Conservation (phyloP, 2,329 filamentous ascomycete genomes). For the Phaeomoniella chlamydospora region DNA sequence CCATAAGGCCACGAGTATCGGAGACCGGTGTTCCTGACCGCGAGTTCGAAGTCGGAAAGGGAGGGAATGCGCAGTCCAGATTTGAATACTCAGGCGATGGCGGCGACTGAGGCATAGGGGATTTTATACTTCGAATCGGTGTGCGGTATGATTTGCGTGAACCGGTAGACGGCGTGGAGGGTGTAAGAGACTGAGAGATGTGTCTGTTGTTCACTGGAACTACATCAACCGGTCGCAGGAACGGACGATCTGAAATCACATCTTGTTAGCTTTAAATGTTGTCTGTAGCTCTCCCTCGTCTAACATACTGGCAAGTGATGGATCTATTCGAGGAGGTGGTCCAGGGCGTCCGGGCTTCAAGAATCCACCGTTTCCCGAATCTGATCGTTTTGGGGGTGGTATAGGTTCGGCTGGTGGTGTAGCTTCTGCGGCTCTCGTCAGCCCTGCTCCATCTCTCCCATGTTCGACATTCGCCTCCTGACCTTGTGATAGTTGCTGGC, state of each 20-base stretch:
- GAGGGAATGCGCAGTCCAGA: constrained; percentile 38
- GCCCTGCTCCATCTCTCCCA: too few relatives aligned
- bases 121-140: constrained; percentile 21
- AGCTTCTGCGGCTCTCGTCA: too few relatives aligned
- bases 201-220: constrained; percentile 50
- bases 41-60: constrained; percentile 28
- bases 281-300: not conserved
- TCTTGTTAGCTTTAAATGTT: not conserved
- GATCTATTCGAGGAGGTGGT: constrained; percentile 40
- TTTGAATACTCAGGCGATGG: constrained; percentile 31
- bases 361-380: constrained; percentile 3
- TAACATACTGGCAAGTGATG: constrained; percentile 41
- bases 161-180: constrained; percentile 39
- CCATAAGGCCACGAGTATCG: constrained; percentile 1
- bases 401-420: not conserved
- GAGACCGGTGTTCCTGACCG: constrained; percentile 1
- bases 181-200: constrained; percentile 49
- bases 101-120: constrained; percentile 22
- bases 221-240: constrained; percentile 39
- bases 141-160: constrained; percentile 24
- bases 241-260: constrained; percentile 19
- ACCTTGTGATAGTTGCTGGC: too few relatives aligned
- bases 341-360: constrained; percentile 29
- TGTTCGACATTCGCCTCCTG: too few relatives aligned
- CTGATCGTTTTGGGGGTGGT: not conserved